phyloP scores from a whole-genome alignment of 345 rosid species.

The Chamaenerion angustifolium region DNA sequence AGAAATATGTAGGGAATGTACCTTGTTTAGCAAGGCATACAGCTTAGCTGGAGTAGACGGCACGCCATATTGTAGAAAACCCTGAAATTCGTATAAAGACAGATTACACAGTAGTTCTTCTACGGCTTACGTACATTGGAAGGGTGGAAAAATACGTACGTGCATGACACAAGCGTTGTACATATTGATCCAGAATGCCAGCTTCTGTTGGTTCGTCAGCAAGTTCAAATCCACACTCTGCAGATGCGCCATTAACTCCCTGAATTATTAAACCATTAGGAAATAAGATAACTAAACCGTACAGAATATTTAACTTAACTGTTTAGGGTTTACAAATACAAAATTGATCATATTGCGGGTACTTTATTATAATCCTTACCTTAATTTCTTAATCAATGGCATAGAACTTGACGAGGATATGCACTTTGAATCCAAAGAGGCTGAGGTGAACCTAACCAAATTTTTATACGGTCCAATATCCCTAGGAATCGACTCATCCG shows the following conservation, averaged over 20 bases:
- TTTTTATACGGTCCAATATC: slow-evolving; percentile 88
- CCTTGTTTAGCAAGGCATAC: slow-evolving; percentile 50
- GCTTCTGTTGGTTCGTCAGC: slow-evolving; percentile 59
- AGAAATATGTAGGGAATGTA: slow-evolving; percentile 6
- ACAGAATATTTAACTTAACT: no score
- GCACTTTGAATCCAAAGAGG: slow-evolving; percentile 72
- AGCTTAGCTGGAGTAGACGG: slow-evolving; percentile 64
- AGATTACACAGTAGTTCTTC: background rate
- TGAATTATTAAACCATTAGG: slow-evolving; percentile 19
- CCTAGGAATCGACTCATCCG: slow-evolving; percentile 69
- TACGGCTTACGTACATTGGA: background rate
- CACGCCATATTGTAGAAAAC: slow-evolving; percentile 77
- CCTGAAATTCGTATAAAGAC: slow-evolving; percentile 36
- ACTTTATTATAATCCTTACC: no score
- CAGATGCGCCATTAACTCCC: slow-evolving; percentile 64
- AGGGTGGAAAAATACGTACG: slow-evolving; percentile 24
- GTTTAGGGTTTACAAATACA: no score
- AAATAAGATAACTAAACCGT: no score
- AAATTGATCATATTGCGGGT: no score
- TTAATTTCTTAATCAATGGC: slow-evolving; percentile 56
- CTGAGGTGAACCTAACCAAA: slow-evolving; percentile 65
- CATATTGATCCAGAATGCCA: slow-evolving; percentile 98
- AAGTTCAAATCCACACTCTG: slow-evolving; percentile 52
- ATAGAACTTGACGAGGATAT: slow-evolving; percentile 66
- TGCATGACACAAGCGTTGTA: slow-evolving; percentile 97